Percentiles rank a stretch among this genome's conserved stretches.
phyloP scores from a whole-genome alignment of 1,284 basidiomycete genomes.

The Sutorius eximius region DNA sequence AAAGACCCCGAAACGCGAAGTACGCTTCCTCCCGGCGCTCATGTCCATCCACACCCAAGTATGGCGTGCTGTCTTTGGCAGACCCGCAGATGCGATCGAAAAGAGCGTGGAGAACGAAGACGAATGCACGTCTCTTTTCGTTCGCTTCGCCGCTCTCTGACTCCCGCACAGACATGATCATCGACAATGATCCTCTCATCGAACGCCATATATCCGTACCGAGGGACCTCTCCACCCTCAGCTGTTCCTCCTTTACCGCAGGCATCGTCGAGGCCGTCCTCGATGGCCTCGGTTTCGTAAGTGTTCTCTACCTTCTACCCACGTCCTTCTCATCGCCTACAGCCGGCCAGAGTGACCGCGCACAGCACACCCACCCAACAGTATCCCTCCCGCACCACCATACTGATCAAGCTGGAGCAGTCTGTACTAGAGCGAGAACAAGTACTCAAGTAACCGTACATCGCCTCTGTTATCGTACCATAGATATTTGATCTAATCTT shows the following conservation, averaged over 20 bases:
- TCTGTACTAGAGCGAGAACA: conserved; percentile 89
- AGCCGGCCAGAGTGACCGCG: conserved; percentile 97
- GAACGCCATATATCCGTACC: conserved; percentile 93
- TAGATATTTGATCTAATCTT: conserved; percentile 11
- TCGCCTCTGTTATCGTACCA: conserved; percentile 2
- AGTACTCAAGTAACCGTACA: conserved; percentile 53
- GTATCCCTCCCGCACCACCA: conserved; percentile 83
- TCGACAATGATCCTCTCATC: conserved; percentile 92
- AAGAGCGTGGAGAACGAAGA: conserved; percentile 94
- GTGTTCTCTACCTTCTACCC: conserved; percentile 37
- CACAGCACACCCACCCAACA: conserved; percentile 87
- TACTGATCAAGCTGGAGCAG: conserved; percentile 92
- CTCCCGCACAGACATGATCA: conserved; percentile 84
- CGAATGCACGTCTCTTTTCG: conserved; percentile 67
- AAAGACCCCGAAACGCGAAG: conserved; percentile 86
- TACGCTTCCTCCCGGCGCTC: conserved; percentile 83
- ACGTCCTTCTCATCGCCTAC: conserved; percentile 14
- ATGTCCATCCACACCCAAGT: conserved; percentile 93
- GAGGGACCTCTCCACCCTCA: conserved; percentile 90
- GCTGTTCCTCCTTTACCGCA: conserved; percentile 95
- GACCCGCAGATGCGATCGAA: conserved; percentile 91
- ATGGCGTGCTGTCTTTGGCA: conserved; percentile 93
- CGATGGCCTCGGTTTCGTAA: conserved; percentile 92
- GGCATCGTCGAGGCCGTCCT: conserved; percentile 97
- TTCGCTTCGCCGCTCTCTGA: conserved; percentile 2